Evolutionary conservation across 768 basidiomycete genomes (phyloP).

Genomic region (Mycena kentingensis): DNA sequence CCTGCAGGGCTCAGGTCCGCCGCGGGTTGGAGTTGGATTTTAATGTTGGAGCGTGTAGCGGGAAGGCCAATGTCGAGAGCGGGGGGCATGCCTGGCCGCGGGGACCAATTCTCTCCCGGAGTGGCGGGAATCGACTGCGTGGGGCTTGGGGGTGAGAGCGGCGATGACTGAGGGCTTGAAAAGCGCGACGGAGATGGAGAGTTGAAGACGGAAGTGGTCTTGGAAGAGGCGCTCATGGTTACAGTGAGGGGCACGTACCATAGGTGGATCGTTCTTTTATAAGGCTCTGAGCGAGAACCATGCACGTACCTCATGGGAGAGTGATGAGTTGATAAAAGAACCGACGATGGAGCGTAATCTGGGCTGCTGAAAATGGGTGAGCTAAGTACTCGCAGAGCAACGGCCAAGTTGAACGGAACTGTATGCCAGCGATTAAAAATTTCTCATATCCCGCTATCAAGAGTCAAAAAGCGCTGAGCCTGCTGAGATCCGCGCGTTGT

Average conservation of each 20-base stretch:
- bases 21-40: no score
- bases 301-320: constrained; percentile 16
- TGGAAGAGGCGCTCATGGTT: background rate
- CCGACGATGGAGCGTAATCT: no score
- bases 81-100: constrained; percentile 17
- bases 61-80: background rate
- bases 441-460: no score
- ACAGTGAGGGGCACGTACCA: background rate
- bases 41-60: no score
- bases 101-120: constrained; percentile 17
- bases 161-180: constrained; percentile 17
- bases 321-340: constrained; percentile 2
- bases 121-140: constrained; percentile 12
- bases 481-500: no score
- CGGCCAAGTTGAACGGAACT: no score
- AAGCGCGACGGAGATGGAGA: constrained; percentile 1
- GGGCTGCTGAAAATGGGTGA: no score
- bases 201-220: background rate
- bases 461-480: no score
- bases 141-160: constrained; percentile 6
- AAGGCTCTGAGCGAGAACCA: constrained; percentile 10
- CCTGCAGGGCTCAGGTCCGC: no score
- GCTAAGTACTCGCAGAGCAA: no score
- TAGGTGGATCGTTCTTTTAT: constrained; percentile 9
- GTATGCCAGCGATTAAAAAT: no score